Conservation (phyloP, 306 rosid species). For the Malus domestica region ASM211411v1 NC_041793.1:44028501-44029000, state of each 20-base stretch:
- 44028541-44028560: background rate
- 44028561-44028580: background rate
- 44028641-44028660: background rate
- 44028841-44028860: constrained; percentile 81
- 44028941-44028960: constrained; percentile 72
- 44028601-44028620: background rate
- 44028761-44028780: background rate
- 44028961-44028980: constrained; percentile 80
- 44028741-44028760: background rate
- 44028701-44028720: background rate
- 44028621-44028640: background rate
- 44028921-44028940: constrained; percentile 82
- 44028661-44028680: background rate
- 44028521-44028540: constrained; percentile 1
- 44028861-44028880: constrained; percentile 73
- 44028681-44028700: background rate
- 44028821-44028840: constrained; percentile 86
- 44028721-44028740: background rate
- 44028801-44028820: constrained; percentile 36
- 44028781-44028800: constrained; percentile 1
- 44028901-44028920: constrained; percentile 79
- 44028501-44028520: constrained; percentile 2
- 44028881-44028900: constrained; percentile 75
- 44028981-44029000: constrained; percentile 64
- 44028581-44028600: background rate